These are phyloP conservation scores for Coccomyxa sp. DNA, from an alignment of 139 green algal species.

Conservation along the genomic window DNA sequence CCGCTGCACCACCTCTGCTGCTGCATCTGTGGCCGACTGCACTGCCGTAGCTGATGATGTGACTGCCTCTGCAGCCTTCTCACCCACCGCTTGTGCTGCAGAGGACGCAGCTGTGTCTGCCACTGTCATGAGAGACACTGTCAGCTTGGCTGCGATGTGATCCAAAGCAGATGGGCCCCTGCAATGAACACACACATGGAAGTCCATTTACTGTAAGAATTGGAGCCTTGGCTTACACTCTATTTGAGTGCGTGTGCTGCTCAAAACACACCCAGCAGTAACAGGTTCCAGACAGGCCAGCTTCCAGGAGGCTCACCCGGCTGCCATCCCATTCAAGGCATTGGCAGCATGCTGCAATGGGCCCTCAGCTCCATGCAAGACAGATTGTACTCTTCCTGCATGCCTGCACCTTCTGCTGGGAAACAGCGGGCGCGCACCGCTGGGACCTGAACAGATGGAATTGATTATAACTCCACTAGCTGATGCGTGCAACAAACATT, in stretches of 20 bases:
- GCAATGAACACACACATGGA: constrained; percentile 2
- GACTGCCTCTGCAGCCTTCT: neutral
- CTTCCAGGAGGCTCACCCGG: neutral
- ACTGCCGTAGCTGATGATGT: constrained; percentile 7
- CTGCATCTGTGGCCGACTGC: constrained; percentile 11
- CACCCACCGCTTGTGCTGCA: neutral
- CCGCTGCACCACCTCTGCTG: constrained; percentile 7
- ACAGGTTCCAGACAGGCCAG: neutral
- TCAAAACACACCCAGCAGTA: neutral
- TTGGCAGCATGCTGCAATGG: neutral
- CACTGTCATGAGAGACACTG: constrained; percentile 27
- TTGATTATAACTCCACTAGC: neutral
- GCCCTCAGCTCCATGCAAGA: neutral
- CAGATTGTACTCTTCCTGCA: neutral
- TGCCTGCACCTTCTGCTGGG: neutral
- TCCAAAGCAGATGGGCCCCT: constrained; percentile 30
- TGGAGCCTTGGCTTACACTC: neutral
- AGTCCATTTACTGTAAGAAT: neutral
- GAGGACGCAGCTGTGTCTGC: constrained; percentile 23
- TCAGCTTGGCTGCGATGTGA: constrained; percentile 29
- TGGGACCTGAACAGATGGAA: neutral
- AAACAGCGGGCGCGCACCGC: neutral
- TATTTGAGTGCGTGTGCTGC: neutral
- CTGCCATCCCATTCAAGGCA: neutral
- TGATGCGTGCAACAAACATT: neutral